Base-by-base conservation (phyloP, 306 rosid genomes). In the Dalbergia oliveri region DNA sequence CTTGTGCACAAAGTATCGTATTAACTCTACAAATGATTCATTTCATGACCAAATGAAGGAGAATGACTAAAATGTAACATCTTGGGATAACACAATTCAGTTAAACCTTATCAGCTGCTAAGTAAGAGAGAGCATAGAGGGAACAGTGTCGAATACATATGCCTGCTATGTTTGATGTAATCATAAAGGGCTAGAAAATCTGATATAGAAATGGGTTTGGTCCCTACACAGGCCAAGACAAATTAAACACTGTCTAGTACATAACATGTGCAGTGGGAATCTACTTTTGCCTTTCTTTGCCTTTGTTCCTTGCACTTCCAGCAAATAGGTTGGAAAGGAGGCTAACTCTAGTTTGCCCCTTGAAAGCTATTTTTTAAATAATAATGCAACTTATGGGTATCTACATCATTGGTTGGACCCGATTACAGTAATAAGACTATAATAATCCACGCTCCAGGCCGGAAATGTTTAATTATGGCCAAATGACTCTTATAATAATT, bases 281-380 rank as follows among this genome's bases (percentile, higher is more conserved):
- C 91, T 89, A 74, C 89, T 79, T 88, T 82, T 68, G 60, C 61
- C 65, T 70, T 31, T 54, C 18, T 69, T 47, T 58, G 74, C 65
- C 44, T 77, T 73, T 80, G 87, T 86, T 71, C 83, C 89, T 85
- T 83, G 71, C 78, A 85, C 81, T 81, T 87, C 82, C 84, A 81
- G 87, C 89, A 85, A 85, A 78, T 85, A 72, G 79, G 82, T 66
- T 86, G 83, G 84, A 86, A 78, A 67, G 79, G 47, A 66, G 35
- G 76, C 81, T 79, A 75, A 79, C 78, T 72, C 87, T 58, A 68
- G 78, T 83, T 70, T 82, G 59, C 61, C 59, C 78, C 61, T 59
- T 33, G 23, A 63, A 61, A 56, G 47, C 77, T 58, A 39, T 21
- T 59, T 33, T 35, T 54, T 71, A 5, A 41, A 41, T 26, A 2